These are phyloP conservation scores for Lactarius tabidus DNA, from an alignment of 768 basidiomycete genomes.

Conservation along the genomic window DNA sequence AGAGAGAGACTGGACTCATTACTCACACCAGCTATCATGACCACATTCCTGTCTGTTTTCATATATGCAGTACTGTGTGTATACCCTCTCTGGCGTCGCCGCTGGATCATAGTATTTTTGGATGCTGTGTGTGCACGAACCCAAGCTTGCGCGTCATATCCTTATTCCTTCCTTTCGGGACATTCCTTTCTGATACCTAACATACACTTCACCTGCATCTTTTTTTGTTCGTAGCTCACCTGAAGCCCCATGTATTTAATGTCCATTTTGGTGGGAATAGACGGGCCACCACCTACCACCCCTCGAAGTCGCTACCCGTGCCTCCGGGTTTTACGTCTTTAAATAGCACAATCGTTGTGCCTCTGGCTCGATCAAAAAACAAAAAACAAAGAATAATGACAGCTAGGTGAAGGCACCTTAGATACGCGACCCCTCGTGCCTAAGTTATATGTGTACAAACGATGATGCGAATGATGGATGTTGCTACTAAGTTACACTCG, in stretches of 20 bases:
- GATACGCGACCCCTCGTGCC: neutral
- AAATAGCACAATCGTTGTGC: neutral
- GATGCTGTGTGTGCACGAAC: conserved; percentile 7
- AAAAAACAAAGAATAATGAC: conserved; percentile 1
- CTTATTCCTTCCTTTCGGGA: conserved; percentile 8
- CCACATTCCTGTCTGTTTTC: neutral
- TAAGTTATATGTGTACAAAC: neutral
- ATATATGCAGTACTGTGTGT: conserved; percentile 1
- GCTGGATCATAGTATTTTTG: conserved; percentile 1
- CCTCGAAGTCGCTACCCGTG: neutral
- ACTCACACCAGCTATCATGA: neutral
- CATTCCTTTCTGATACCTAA: conserved; percentile 5
- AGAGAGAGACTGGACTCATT: neutral
- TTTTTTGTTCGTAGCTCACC: conserved; percentile 5
- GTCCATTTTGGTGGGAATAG: conserved; percentile 8
- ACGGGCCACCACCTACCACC: neutral
- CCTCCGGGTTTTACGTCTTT: neutral
- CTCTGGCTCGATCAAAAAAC: neutral
- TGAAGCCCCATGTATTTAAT: conserved; percentile 11
- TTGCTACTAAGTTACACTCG: conserved; percentile 15
- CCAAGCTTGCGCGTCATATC: conserved; percentile 10
- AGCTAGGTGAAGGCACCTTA: conserved; percentile 7
- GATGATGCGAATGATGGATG: conserved; percentile 2
- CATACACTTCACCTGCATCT: conserved; percentile 1
- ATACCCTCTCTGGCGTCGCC: conserved; percentile 12